A percentile compares a stretch with the other conserved stretches of the same genome.
Conservation (phyloP, 139 green algal species). For the Asterochloris sp. region DNA sequence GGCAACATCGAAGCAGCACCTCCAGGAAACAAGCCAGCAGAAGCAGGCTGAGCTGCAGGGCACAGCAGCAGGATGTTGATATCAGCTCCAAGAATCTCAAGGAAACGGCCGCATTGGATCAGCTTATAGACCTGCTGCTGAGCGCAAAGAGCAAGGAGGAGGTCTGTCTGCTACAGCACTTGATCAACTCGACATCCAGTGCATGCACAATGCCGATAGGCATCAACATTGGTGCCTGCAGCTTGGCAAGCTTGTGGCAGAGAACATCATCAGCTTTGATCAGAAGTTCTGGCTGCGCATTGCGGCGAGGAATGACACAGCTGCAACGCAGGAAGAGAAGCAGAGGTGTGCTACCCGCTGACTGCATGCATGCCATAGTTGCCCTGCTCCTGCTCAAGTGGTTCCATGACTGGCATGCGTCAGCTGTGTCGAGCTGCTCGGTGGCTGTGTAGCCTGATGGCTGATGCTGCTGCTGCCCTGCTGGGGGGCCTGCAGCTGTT, state of each 20-base stretch:
- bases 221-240: constrained; percentile 21
- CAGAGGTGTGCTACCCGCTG: constrained; percentile 32
- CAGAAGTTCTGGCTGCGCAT: constrained; percentile 90
- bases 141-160: constrained; percentile 56
- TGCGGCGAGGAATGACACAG: constrained; percentile 73
- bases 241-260: constrained; percentile 66
- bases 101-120: constrained; percentile 66
- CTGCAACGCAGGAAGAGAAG: constrained; percentile 43
- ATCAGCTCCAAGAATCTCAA: constrained; percentile 27
- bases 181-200: neutral
- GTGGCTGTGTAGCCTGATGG: too few species aligned
- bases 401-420: neutral
- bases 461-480: too few species aligned
- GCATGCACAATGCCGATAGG: neutral
- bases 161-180: constrained; percentile 22
- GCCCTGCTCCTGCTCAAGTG: neutral
- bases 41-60: neutral
- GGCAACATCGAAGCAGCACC: too few species aligned
- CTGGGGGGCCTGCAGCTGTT: too few species aligned
- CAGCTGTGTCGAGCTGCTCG: neutral
- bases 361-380: neutral
- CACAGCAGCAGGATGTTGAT: too few species aligned
- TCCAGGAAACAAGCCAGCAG: neutral
- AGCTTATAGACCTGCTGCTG: constrained; percentile 78
- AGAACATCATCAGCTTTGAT: constrained; percentile 88